Evolutionary conservation across 2,329 filamentous ascomycete species (phyloP), one percentile per base, ranked within the genome.

Genomic region (Alternaria dauci): DNA sequence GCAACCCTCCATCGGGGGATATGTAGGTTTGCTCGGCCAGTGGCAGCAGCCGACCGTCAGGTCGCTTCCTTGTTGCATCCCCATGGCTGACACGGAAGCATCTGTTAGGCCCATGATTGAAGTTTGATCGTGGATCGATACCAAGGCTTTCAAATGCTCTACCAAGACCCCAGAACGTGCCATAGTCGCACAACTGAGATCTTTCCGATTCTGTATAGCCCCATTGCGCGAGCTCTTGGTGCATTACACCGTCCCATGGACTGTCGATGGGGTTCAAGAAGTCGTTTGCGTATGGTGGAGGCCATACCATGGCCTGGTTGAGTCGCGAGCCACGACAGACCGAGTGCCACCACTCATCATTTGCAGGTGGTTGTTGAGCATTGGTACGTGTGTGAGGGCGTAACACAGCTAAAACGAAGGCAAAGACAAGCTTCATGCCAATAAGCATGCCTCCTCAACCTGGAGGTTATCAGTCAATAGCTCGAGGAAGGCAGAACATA

Each of bases 71-170:
- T 14, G 25, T 9, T 16, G 51, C 9, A 26, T 53, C 38, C 8
- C 39, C 52, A 36, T 55, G 52, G 6, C 14, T 42, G 32, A 46
- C 28, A 34, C 18, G n/a, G 18, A 55, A 55, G 32, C 52, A 55
- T 28, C 32, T 25, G 32, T 55, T 55, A 9, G 32, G 23, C 4
- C 41, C 52, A n/a, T 28, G 18, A 8, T 42, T 30, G 38, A 14
- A 23, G 18, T 30, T 55, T 18, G 39, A 44, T 14, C 39, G 26
- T 26, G 41, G 16, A 14, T 55, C 52, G 14, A 55, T 25, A 36
- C 52, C 39, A 26, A 55, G 41, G 8, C 20, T 39, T 16, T 7
- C 16, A 14, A 55, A 55, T 32, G 41, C 52, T 2, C 18, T 26
- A n/a, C 16, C 52, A 20, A 55, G 39, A 14, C 52, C 52, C 52